A percentile compares a stretch with the other conserved stretches of the same genome.
Conservation (phyloP, 73 alveolate genomes). For the Paramecium sonneborni region DNA sequence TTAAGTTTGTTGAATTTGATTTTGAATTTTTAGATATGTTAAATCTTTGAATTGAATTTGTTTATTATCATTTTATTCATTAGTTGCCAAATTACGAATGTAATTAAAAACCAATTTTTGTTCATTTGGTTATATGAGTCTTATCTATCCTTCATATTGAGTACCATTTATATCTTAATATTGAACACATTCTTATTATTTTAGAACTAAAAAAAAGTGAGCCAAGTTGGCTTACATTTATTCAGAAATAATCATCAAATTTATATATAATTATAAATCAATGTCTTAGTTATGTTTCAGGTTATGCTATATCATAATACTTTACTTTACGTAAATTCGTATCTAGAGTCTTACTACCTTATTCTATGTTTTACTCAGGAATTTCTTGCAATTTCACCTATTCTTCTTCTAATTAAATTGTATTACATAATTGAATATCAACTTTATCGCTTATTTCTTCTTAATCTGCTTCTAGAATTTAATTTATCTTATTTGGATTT, state of each 20-base stretch:
- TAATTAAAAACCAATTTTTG: neutral
- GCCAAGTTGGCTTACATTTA: conserved; percentile 48
- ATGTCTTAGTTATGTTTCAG: neutral
- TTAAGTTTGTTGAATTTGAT: neutral
- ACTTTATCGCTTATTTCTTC: neutral
- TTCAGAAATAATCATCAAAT: neutral
- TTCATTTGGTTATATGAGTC: conserved; percentile 25
- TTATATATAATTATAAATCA: neutral
- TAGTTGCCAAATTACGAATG: neutral
- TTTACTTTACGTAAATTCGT: neutral
- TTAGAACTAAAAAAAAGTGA: neutral
- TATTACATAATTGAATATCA: neutral
- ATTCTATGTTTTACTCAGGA: neutral
- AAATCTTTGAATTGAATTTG: conserved; percentile 17
- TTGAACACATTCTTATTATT: neutral
- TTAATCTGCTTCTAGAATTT: neutral
- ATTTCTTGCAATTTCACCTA: neutral
- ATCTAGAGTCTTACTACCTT: neutral
- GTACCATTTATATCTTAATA: conserved; percentile 20
- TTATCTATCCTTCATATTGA: conserved; percentile 4
- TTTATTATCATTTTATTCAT: neutral
- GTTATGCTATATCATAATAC: neutral
- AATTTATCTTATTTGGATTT: neutral
- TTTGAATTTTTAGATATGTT: neutral
- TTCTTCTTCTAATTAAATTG: neutral